Evolutionary conservation across 768 basidiomycete species (phyloP), one percentile per base, ranked within the genome.

Genomic region (Rubroboletus satanas): DNA sequence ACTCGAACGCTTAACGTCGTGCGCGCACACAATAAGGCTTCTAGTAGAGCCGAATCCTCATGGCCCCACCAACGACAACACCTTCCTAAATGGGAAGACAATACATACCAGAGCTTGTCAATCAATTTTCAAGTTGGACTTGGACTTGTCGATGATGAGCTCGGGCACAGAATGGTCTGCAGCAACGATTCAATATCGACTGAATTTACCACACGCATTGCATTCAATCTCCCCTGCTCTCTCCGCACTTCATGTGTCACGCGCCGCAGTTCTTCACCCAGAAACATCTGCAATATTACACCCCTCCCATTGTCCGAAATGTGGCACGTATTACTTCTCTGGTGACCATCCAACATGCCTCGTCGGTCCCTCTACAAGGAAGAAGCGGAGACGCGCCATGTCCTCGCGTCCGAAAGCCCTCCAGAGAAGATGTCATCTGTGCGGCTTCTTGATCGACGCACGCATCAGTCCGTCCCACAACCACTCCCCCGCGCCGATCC

Each of bases 241-340:
- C 45, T 79, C 88, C 14, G 86, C 88, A 37, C 73, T 86, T 29
- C 87, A 90, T 64, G 68, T 77, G 0, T 62, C 73, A 14, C 77
- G 81, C 45, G 69, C 71, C 17, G 71, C 66, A 45, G 49, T 63
- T 7, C 56, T 73, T 45, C 66, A 68, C 42, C 59, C 71, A 58
- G 63, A 67, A 31, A 45, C 60, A 41, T 67, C 69, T 23, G 21
- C 54, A 37, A 7, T 54, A 35, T 56, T 71, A 33, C 51, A 45
- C 28, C 39, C 52, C 21, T 63, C 72, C 5, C 72, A 77, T 41
- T 89, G 85, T 64, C 44, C 67, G 5, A 75, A 69, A 68, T 89
- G 88, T 60, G 86, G 85, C 32, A 62, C 75, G 10, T 75, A 75
- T 55, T 72, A 78, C 18, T 71, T 78, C 50, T 65, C 72, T 51